Evolutionary conservation across 768 basidiomycete genomes (phyloP).

Genomic region (Lactarius hengduanensis): DNA sequence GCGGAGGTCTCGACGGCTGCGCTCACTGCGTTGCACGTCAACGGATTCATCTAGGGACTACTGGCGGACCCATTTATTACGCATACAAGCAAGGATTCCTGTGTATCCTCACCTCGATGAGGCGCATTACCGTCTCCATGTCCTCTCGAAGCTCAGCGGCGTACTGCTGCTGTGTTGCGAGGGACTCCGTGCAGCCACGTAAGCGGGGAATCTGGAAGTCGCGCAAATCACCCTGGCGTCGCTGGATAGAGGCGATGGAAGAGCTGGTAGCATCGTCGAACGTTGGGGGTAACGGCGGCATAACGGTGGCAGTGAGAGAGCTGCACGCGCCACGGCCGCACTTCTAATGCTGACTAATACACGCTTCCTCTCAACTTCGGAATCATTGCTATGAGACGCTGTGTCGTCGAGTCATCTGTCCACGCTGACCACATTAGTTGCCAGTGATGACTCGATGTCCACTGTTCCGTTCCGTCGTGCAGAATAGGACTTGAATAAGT

Average conservation of each 20-base stretch:
- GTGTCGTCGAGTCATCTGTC: too few relatives aligned
- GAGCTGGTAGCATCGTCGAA: conserved; percentile 51
- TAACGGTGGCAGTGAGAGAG: conserved; percentile 31
- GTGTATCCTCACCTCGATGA: conserved; percentile 57
- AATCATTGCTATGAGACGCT: too few relatives aligned
- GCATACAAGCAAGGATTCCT: neutral
- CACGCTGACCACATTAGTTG: too few relatives aligned
- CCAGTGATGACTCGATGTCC: too few relatives aligned
- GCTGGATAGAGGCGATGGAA: conserved; percentile 51
- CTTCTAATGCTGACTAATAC: too few relatives aligned
- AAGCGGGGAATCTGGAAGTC: conserved; percentile 77
- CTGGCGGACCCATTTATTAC: conserved; percentile 45
- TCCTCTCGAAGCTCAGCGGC: conserved; percentile 78
- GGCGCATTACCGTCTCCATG: conserved; percentile 55
- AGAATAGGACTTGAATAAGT: too few relatives aligned
- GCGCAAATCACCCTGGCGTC: conserved; percentile 61
- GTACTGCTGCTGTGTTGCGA: conserved; percentile 67
- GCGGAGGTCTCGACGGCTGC: conserved; percentile 48
- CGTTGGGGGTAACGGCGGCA: conserved; percentile 62
- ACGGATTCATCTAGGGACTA: conserved; percentile 68
- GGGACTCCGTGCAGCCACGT: conserved; percentile 63
- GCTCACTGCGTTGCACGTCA: conserved; percentile 67
- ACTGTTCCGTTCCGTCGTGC: too few relatives aligned
- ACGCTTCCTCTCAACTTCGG: too few relatives aligned
- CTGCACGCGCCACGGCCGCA: too few relatives aligned